Evolutionary conservation across 2,329 filamentous ascomycete species (phyloP).

Genomic region (Fusarium sp.): DNA sequence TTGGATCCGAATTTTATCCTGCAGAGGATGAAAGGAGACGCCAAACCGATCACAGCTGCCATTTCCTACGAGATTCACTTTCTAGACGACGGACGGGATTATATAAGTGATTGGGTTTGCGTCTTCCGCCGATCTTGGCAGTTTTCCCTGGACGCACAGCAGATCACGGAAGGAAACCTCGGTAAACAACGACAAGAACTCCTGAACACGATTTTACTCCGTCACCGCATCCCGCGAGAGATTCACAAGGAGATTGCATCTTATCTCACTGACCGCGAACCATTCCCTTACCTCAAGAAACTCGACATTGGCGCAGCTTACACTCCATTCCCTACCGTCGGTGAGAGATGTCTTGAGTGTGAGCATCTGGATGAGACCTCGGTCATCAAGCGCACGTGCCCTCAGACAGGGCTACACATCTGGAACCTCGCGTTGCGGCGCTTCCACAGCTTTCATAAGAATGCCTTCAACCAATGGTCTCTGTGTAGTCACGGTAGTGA

Average conservation of each 20-base stretch:
- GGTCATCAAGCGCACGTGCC: not conserved
- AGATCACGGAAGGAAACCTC: not conserved
- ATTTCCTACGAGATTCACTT: not conserved
- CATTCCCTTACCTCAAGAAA: not conserved
- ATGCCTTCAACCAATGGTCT: not conserved
- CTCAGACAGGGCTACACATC: not conserved
- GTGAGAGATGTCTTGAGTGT: not conserved
- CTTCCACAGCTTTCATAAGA: conserved; percentile 5
- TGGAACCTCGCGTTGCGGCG: conserved; percentile 11
- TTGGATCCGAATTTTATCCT: no score
- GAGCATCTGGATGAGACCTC: not conserved
- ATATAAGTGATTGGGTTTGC: not conserved
- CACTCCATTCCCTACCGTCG: not conserved
- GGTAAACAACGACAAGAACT: not conserved
- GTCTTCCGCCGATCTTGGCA: conserved; percentile 13
- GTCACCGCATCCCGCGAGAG: not conserved
- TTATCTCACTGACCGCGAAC: not conserved
- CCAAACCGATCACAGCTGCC: not conserved
- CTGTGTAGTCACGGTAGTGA: not conserved
- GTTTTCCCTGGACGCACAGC: conserved; percentile 13
- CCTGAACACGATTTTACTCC: not conserved
- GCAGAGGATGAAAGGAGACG: no score
- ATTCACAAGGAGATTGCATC: not conserved
- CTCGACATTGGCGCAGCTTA: conserved; percentile 1
- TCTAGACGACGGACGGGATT: not conserved